Conservation (phyloP, 2,329 filamentous ascomycete genomes). For the Bipolaris victoriae region DNA sequence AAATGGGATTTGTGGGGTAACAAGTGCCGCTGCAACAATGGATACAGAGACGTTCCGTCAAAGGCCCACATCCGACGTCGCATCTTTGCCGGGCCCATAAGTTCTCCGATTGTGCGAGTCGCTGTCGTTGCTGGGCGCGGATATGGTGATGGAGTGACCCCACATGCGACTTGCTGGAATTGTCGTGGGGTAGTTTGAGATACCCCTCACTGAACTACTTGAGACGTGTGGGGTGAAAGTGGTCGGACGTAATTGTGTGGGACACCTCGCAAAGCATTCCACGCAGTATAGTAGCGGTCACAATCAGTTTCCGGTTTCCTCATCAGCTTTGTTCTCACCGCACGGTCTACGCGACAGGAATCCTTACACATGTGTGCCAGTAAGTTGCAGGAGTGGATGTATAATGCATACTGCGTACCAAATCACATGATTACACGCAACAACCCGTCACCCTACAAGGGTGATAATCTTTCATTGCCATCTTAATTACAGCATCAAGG, state of each 20-base stretch:
- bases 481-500: too few species aligned
- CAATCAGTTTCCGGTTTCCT: too few species aligned
- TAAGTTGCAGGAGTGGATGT: too few species aligned
- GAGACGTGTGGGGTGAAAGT: conserved; percentile 17
- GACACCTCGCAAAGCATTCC: neutral
- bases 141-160: conserved; percentile 9
- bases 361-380: too few species aligned
- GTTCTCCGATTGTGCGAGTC: conserved; percentile 2
- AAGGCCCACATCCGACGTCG: neutral
- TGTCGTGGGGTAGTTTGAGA: neutral
- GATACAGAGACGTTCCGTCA: neutral
- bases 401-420: too few species aligned
- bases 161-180: conserved; percentile 15
- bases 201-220: conserved; percentile 17
- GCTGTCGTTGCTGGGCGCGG: conserved; percentile 3
- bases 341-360: too few species aligned
- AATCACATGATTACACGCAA: too few species aligned
- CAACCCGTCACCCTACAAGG: too few species aligned
- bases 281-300: neutral
- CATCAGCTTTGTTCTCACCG: too few species aligned
- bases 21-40: too few species aligned
- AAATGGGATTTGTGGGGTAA: too few species aligned
- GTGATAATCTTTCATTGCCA: too few species aligned
- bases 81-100: neutral
- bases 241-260: neutral